Evolutionary conservation across 2,329 filamentous ascomycete genomes (phyloP).

Genomic region (Neoascochyta sp.): DNA sequence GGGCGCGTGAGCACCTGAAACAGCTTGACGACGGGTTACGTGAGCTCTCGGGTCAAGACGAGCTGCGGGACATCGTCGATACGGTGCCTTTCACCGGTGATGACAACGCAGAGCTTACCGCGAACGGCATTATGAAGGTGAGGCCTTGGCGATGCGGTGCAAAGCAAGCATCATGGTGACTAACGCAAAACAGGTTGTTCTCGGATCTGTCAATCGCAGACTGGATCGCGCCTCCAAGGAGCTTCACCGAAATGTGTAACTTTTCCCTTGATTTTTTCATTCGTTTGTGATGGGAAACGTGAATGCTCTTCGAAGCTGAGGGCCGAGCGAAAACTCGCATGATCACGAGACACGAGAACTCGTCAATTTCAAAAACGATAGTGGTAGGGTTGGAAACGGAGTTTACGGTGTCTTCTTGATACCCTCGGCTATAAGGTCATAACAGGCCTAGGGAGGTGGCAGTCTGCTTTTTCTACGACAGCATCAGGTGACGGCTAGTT

Average conservation of each 20-base stretch:
- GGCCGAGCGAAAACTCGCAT: no score
- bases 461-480: no score
- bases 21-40: constrained; percentile 71
- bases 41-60: constrained; percentile 49
- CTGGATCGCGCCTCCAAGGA: constrained; percentile 51
- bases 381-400: no score
- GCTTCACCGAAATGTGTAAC: constrained; percentile 18
- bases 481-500: no score
- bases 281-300: not conserved
- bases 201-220: constrained; percentile 69
- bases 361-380: no score
- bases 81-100: constrained; percentile 69
- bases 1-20: constrained; percentile 62
- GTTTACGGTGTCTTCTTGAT: no score
- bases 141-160: no score
- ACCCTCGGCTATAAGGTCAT: no score
- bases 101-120: constrained; percentile 55
- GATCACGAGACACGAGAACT: no score
- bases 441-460: no score
- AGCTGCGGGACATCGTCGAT: constrained; percentile 84
- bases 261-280: not conserved
- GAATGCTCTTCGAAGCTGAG: no score
- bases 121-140: constrained; percentile 69
- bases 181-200: constrained; percentile 45
- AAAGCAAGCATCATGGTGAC: no score